A percentile compares a stretch with the other conserved stretches of the same genome.
Evolutionary conservation across 2,329 filamentous ascomycete genomes (phyloP).

Genomic region (Fusarium equiseti): DNA sequence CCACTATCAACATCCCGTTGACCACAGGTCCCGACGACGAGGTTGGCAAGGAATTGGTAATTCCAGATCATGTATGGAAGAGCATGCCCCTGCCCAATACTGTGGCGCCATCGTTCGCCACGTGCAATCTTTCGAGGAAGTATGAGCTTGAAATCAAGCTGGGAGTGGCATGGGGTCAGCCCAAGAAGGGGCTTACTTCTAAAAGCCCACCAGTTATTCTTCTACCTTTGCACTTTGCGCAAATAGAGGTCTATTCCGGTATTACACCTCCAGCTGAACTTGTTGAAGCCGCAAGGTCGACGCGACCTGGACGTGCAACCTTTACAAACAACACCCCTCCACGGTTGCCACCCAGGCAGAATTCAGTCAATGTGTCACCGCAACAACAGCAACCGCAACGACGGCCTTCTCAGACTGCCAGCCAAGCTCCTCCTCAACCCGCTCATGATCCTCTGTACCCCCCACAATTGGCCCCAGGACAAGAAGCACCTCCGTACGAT

Average conservation of each 20-base stretch:
- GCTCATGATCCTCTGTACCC: constrained; percentile 67
- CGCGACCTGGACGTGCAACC: constrained; percentile 56
- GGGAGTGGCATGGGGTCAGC: constrained; percentile 79
- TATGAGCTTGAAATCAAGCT: constrained; percentile 89
- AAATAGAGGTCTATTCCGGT: constrained; percentile 85
- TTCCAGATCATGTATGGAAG: constrained; percentile 81
- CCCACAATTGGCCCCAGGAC: constrained; percentile 63
- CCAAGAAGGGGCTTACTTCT: constrained; percentile 52
- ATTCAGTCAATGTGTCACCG: constrained; percentile 38
- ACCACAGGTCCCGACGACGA: constrained; percentile 66
- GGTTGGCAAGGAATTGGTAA: constrained; percentile 73
- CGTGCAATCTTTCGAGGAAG: constrained; percentile 85
- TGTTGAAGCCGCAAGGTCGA: constrained; percentile 66
- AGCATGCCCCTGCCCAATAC: constrained; percentile 81
- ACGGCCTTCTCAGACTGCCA: constrained; percentile 42
- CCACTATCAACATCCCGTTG: constrained; percentile 78
- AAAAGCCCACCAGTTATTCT: constrained; percentile 75
- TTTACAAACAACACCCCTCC: constrained; percentile 49
- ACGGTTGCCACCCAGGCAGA: constrained; percentile 53
- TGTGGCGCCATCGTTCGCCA: constrained; percentile 85
- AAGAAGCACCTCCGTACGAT: constrained; percentile 64
- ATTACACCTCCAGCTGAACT: constrained; percentile 84
- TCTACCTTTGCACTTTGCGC: constrained; percentile 80
- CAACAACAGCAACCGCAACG: constrained; percentile 35
- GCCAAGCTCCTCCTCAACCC: constrained; percentile 48